A percentile compares a stretch with the other conserved stretches of the same genome.
These are phyloP conservation scores for Suhomyces atakaporum DNA, from an alignment of 1,139 yeast genomes.

Conservation along the genomic window DNA sequence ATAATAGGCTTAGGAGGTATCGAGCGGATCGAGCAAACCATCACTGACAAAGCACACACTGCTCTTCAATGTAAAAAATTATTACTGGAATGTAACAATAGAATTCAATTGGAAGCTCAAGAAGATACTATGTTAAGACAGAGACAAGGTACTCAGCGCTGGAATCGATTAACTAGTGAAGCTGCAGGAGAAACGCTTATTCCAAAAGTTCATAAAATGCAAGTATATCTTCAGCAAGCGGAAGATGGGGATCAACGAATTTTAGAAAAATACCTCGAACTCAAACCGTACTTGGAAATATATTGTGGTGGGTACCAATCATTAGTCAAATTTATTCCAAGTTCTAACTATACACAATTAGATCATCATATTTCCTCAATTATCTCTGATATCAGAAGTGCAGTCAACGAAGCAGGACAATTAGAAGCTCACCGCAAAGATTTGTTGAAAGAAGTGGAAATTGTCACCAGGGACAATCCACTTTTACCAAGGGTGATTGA, in stretches of 20 bases:
- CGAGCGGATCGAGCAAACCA: slow-evolving; percentile 39
- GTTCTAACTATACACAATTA: slow-evolving; percentile 42
- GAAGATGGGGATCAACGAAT: slow-evolving; percentile 60
- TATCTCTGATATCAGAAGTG: slow-evolving; percentile 43
- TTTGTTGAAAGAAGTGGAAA: slow-evolving; percentile 44
- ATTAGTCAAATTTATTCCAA: slow-evolving; percentile 53
- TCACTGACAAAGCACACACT: slow-evolving; percentile 48
- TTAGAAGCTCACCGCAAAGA: slow-evolving; percentile 37
- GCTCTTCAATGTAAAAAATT: slow-evolving; percentile 43
- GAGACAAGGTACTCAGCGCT: slow-evolving; percentile 43
- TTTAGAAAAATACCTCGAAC: slow-evolving; percentile 41
- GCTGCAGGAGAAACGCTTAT: slow-evolving; percentile 40
- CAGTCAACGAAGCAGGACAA: slow-evolving; percentile 25
- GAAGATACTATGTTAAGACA: slow-evolving; percentile 57
- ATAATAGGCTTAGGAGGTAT: slow-evolving; percentile 59
- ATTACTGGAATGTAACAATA: slow-evolving; percentile 45
- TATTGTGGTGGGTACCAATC: slow-evolving; percentile 45
- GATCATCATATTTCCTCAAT: slow-evolving; percentile 40
- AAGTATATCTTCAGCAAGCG: slow-evolving; percentile 59
- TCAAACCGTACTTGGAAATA: slow-evolving; percentile 45
- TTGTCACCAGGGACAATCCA: slow-evolving; percentile 48
- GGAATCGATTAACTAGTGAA: slow-evolving; percentile 49
- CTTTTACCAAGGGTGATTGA: slow-evolving; percentile 55
- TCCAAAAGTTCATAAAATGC: slow-evolving; percentile 45
- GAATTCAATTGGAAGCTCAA: slow-evolving; percentile 51